Base-by-base conservation (phyloP, 139 green algal genomes). In the Chloropicon primus region DNA sequence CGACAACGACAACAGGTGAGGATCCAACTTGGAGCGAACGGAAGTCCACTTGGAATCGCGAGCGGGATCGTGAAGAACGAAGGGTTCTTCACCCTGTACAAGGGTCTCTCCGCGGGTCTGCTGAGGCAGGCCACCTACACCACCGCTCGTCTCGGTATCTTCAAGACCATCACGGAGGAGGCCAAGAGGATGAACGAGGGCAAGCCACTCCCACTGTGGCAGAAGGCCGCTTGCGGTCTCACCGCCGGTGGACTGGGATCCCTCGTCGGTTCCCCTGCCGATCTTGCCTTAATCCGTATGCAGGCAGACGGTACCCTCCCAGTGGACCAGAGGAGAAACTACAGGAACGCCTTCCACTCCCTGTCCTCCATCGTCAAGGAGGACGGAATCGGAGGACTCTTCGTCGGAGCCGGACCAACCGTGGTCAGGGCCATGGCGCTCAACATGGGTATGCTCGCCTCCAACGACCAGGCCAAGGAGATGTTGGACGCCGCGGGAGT, bases 371-470 rank as follows among this genome's bases (percentile, higher is more conserved):
- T 89, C n/a, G 82, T 94, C 21, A 79, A 82, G 22, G 92, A 96
- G 25, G 93, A 97, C 75, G 93, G 93, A 72, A 72, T 91, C 0
- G 76, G 25, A 24, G 93, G 93, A 22, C 88, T 97, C 75, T 97
- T 97, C 90, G 89, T 86, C 73, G 95, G 95, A 22, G 93, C 91
- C 3, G 89, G 86, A 1, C 96, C 95, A 73, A 99, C 95, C 22
- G 91, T 98, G 24, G 91, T 96, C 21, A 89, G 95, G 26, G 95
- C 95, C 77, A 98, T 98, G 93, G 89, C 94, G 1, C 90, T 99
- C 62, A 99, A 99, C 92, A 99, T 98, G 95, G 95, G 95, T 79
- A 99, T 99, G 95, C 87, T 99, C 71, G 95, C 95, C 21, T 95
- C 93, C 74, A 98, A 98, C 85, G 95, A 99, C 81, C 93, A 98